Percentiles rank a stretch among this genome's conserved stretches.
Evolutionary conservation across 2,329 filamentous ascomycete species (phyloP).

Genomic region (Raffaelea albimanens): DNA sequence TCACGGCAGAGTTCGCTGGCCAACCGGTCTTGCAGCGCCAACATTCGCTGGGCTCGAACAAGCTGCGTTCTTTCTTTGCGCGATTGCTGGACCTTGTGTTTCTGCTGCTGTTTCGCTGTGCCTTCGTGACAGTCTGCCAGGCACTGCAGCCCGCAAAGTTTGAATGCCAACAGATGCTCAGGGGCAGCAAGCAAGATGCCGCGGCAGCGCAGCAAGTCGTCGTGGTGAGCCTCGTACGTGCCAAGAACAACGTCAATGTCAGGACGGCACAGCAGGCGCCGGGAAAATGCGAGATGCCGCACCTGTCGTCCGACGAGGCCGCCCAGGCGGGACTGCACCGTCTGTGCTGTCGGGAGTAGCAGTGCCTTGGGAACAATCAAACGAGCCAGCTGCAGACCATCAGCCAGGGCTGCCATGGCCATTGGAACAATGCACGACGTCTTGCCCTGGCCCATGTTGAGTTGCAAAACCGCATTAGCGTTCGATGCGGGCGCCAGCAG

Average conservation of each 20-base stretch:
- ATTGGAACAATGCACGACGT: conserved; percentile 48
- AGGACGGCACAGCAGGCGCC: conserved; percentile 30
- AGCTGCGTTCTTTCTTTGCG: background rate
- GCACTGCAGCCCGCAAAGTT: conserved; percentile 49
- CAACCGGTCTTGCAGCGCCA: conserved; percentile 41
- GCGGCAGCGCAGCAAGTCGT: conserved; percentile 26
- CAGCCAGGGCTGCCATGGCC: conserved; percentile 33
- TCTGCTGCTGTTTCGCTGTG: too few relatives aligned
- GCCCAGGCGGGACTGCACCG: conserved; percentile 45
- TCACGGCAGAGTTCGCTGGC: conserved; percentile 38
- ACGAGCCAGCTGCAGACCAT: conserved; percentile 36
- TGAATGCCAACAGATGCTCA: conserved; percentile 57
- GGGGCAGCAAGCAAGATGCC: conserved; percentile 53
- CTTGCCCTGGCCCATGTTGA: conserved; percentile 60
- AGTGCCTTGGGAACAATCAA: conserved; percentile 48
- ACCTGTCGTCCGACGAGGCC: conserved; percentile 43
- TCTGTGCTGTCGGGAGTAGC: conserved; percentile 46
- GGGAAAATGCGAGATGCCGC: conserved; percentile 48
- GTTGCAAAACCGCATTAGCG: conserved; percentile 51
- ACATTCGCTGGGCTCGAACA: conserved; percentile 29
- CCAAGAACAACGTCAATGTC: conserved; percentile 25
- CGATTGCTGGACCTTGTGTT: background rate
- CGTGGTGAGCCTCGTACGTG: conserved; percentile 20
- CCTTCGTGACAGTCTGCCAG: conserved; percentile 37
- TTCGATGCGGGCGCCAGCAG: conserved; percentile 45